Percentiles rank a stretch among this genome's conserved stretches.
phyloP scores from a whole-genome alignment of 768 basidiomycete species.

The Mycena polygramma region DNA sequence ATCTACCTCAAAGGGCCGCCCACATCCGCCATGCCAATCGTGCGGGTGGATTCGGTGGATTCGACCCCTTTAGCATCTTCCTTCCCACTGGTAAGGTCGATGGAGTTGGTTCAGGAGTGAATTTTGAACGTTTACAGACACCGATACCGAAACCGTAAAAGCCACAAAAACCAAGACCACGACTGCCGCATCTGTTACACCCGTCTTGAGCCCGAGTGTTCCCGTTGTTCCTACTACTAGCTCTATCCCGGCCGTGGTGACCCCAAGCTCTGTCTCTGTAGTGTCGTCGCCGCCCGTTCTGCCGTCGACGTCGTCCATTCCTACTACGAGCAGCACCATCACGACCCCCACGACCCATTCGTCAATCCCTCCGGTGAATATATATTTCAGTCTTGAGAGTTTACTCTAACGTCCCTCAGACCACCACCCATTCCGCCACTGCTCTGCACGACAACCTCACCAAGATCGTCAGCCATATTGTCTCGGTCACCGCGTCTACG shows the following conservation, averaged over 20 bases:
- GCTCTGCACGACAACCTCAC: slow-evolving; percentile 27
- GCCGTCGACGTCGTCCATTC: neutral
- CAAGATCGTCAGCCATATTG: slow-evolving; percentile 27
- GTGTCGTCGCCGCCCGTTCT: neutral
- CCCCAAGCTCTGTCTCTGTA: too few species aligned
- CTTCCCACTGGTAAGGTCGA: neutral
- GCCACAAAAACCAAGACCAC: too few species aligned
- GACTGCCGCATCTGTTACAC: neutral
- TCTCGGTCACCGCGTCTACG: neutral
- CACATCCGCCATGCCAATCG: slow-evolving; percentile 35
- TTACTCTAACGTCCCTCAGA: slow-evolving; percentile 8
- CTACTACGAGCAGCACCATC: slow-evolving; percentile 1
- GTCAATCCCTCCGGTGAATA: neutral
- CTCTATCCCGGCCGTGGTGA: too few species aligned
- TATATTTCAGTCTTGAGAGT: neutral
- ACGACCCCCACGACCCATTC: slow-evolving; percentile 4
- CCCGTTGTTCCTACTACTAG: neutral
- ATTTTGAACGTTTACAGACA: too few species aligned
- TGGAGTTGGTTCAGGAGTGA: too few species aligned
- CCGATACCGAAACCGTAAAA: neutral
- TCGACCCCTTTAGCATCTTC: neutral
- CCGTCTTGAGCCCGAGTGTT: neutral
- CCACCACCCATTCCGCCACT: slow-evolving; percentile 29
- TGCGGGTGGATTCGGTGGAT: slow-evolving; percentile 23
- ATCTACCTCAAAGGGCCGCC: slow-evolving; percentile 11